These are phyloP conservation scores for Immersiporthe knoxdaviesiana DNA, from an alignment of 2,329 filamentous ascomycete species.

Conservation along the genomic window DNA sequence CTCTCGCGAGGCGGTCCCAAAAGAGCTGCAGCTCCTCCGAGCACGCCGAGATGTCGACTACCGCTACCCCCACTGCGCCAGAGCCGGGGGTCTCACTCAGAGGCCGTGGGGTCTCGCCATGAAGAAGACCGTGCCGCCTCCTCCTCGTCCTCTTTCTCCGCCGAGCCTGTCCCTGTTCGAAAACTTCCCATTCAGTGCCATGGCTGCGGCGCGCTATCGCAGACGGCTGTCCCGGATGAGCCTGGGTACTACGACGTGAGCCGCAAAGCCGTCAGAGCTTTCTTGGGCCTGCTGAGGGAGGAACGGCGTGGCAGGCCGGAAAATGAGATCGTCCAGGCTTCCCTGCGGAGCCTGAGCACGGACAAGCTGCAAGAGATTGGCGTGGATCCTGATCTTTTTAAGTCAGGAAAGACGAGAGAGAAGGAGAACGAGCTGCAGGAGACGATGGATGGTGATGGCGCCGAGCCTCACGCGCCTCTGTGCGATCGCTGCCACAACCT, in stretches of 20 bases:
- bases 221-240: constrained; percentile 54
- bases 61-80: constrained; percentile 17
- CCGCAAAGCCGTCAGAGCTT: constrained; percentile 56
- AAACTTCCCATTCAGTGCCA: constrained; percentile 60
- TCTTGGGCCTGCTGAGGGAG: constrained; percentile 43
- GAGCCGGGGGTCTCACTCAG: constrained; percentile 1
- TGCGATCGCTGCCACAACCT: constrained; percentile 90
- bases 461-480: constrained; percentile 54
- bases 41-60: not conserved
- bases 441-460: not conserved
- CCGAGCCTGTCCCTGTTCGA: constrained; percentile 15
- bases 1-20: not conserved
- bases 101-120: not conserved
- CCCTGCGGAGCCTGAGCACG: constrained; percentile 47
- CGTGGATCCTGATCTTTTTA: constrained; percentile 47
- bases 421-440: not conserved
- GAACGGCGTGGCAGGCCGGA: constrained; percentile 39
- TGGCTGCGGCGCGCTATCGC: constrained; percentile 68
- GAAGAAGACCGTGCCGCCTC: too few species aligned
- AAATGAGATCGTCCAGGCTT: constrained; percentile 52
- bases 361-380: constrained; percentile 50
- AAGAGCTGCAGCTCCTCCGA: constrained; percentile 1
- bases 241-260: constrained; percentile 62
- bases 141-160: not conserved
- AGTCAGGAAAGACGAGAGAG: constrained; percentile 24